Percentiles rank a stretch among this genome's conserved stretches.
Evolutionary conservation across 116 monocot species (phyloP).

Genomic region (Phalaenopsis hybrid): DNA sequence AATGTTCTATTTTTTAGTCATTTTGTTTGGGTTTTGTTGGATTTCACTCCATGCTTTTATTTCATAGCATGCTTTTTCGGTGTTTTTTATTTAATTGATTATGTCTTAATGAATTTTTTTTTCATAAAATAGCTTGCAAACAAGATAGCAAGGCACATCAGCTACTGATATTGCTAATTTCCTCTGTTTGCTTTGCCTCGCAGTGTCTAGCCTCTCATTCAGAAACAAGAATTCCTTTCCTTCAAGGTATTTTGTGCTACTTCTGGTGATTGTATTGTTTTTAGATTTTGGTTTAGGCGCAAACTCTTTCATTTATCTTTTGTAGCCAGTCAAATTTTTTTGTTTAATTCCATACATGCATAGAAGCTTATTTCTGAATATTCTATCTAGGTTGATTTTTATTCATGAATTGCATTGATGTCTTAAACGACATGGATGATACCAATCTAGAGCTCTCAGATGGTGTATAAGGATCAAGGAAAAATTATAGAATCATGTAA

Average conservation of each 20-base stretch:
- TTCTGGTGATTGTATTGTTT: not conserved
- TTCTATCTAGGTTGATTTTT: too few relatives aligned
- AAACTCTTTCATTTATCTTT: not conserved
- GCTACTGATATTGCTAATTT: not conserved
- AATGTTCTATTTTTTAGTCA: not conserved
- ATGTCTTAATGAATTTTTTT: not conserved
- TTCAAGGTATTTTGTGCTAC: slow-evolving; percentile 54
- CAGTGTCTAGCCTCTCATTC: slow-evolving; percentile 97
- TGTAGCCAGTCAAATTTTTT: not conserved
- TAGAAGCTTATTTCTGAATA: not conserved
- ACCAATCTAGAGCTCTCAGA: too few relatives aligned
- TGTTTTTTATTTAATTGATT: not conserved
- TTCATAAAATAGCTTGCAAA: not conserved
- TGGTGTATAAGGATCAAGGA: too few relatives aligned
- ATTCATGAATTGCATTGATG: too few relatives aligned
- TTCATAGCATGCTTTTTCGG: not conserved
- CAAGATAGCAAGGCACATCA: not conserved
- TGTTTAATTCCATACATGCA: not conserved
- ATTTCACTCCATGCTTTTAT: not conserved
- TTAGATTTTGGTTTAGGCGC: not conserved
- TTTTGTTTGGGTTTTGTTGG: not conserved
- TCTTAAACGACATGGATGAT: too few relatives aligned
- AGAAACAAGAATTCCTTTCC: slow-evolving; percentile 80
- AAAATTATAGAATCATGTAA: too few relatives aligned
- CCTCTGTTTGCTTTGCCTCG: slow-evolving; percentile 11